These are phyloP conservation scores for Aurinia saxatilis DNA, from an alignment of 345 rosid species.

Conservation along the genomic window DNA sequence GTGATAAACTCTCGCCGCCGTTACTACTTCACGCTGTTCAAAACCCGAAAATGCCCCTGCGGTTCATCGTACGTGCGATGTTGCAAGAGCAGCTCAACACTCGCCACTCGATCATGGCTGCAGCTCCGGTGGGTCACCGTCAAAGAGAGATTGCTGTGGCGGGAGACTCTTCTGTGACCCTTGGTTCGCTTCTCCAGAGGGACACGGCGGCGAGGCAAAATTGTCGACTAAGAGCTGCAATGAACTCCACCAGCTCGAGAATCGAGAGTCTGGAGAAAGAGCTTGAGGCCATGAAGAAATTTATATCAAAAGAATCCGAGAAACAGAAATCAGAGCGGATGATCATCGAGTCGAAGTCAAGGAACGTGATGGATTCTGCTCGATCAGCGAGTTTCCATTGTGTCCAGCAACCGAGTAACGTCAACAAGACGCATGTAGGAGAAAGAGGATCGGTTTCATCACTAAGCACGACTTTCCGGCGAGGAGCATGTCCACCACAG, in stretches of 20 bases:
- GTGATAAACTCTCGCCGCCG: constrained; percentile 61
- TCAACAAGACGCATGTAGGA: constrained; percentile 35
- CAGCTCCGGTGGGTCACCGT: not conserved
- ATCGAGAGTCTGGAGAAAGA: constrained; percentile 66
- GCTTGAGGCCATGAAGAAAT: constrained; percentile 52
- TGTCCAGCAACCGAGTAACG: constrained; percentile 12
- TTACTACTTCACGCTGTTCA: constrained; percentile 70
- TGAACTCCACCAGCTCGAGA: constrained; percentile 60
- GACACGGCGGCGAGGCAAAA: constrained; percentile 54
- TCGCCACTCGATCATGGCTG: constrained; percentile 48
- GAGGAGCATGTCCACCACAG: constrained; percentile 9
- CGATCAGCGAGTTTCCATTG: constrained; percentile 67
- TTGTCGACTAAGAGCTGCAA: constrained; percentile 57
- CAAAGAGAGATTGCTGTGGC: not conserved
- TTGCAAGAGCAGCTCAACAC: constrained; percentile 70
- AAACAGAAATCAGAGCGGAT: not conserved
- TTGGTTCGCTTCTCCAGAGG: constrained; percentile 62
- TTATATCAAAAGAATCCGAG: constrained; percentile 31
- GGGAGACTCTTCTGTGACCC: constrained; percentile 29
- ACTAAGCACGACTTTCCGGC: constrained; percentile 34
- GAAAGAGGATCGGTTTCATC: constrained; percentile 45
- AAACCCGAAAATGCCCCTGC: constrained; percentile 70
- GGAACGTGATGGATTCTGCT: constrained; percentile 30
- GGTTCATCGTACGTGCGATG: constrained; percentile 84
- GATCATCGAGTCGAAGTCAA: constrained; percentile 4